These are phyloP conservation scores for Polygonum maritimum DNA, from an alignment of 148 eudicot genomes.

Conservation along the genomic window DNA sequence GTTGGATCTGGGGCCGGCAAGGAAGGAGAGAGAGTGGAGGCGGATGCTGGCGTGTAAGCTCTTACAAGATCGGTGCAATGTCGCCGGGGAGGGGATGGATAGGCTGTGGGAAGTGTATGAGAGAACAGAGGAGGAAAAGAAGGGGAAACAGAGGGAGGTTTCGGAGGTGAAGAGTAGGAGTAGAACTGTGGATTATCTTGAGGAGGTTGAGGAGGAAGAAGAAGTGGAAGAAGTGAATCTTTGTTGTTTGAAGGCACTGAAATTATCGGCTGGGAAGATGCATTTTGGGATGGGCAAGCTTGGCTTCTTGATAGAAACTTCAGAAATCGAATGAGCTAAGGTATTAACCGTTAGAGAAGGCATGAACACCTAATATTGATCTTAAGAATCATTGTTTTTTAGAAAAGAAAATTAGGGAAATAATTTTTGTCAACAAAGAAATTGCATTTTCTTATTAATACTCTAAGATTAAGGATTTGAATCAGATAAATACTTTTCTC, in stretches of 20 bases:
- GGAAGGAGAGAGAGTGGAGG: conserved; percentile 66
- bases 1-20: conserved; percentile 5
- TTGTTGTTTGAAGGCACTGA: conserved; percentile 76
- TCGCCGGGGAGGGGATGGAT: conserved; percentile 74
- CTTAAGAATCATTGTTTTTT: too few relatives aligned
- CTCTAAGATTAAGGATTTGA: too few relatives aligned
- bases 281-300: conserved; percentile 18
- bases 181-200: conserved; percentile 11
- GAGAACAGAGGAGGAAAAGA: conserved; percentile 22
- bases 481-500: too few relatives aligned
- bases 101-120: conserved; percentile 79
- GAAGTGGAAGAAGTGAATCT: conserved; percentile 35
- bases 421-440: too few relatives aligned
- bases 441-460: too few relatives aligned
- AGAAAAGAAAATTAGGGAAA: too few relatives aligned
- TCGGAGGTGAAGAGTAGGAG: conserved; percentile 13
- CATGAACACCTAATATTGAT: too few relatives aligned
- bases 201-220: neutral
- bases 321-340: too few relatives aligned
- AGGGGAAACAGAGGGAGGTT: conserved; percentile 5
- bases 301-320: too few relatives aligned
- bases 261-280: conserved; percentile 68
- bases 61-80: conserved; percentile 62
- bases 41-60: conserved; percentile 76
- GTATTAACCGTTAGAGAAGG: too few relatives aligned